Evolutionary conservation across 441 rosid genomes (phyloP), one percentile per base, ranked within the genome.

Genomic region (Theobroma grandiflorum): DNA sequence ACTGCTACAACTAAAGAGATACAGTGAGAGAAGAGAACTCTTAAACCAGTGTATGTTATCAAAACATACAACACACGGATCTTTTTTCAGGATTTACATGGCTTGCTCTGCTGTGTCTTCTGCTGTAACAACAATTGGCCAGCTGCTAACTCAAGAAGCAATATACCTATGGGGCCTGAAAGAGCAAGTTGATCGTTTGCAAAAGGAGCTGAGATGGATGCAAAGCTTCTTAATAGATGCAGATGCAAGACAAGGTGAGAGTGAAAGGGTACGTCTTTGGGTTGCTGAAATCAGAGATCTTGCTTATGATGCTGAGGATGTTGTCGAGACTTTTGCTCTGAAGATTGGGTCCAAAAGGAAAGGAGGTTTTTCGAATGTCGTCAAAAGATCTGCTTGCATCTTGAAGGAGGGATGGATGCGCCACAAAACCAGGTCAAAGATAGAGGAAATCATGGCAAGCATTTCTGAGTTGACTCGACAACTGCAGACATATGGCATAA

Each of bases 261-360:
- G 59, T 31, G 66, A 75, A 69, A 57, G 52, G 58, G 61, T 76
- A 9, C 69, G 79, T 18, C 45, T 76, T 0, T 73, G 74, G 81
- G 79, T 76, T 47, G 49, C 83, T 33, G 72, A 73, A 33, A 82
- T 82, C 74, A 80, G 84, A 80, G 84, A 84, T 65, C 78, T 84
- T 22, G 75, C 83, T 45, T 80, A 78, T 9, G 84, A 83, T 67
- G 83, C 81, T 18, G 84, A 86, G 61, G 89, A 80, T 73, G 57
- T 80, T 8, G 57, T 84, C 45, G 81, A 84, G 22, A 72, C 75
- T 12, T 72, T 53, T 26, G 71, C 77, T 75, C 67, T 75, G 62
- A 72, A 61, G 47, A 67, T 80, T 14, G 84, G 4, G 33, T 22
- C 12, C 61, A 43, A 42, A 40, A 52, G 72, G 12, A 67, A 35